phyloP scores from a whole-genome alignment of 192 early-diverging fungal genomes.

The Funneliformis geosporum region DNA sequence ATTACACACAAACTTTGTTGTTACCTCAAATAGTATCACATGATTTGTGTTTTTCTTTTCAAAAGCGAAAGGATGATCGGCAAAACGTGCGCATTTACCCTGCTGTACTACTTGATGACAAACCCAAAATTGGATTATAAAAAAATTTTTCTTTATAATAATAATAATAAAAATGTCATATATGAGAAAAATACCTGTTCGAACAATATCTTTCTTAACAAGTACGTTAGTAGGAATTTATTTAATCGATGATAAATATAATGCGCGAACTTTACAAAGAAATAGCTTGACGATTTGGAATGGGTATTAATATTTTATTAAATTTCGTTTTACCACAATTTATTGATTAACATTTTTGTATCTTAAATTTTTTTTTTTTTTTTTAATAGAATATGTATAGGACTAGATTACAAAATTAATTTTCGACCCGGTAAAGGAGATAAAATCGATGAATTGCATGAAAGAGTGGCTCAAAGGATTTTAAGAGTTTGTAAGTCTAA shows the following conservation, averaged over 20 bases:
- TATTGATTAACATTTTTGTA: conserved; percentile 14
- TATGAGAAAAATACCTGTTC: conserved; percentile 30
- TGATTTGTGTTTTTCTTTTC: too few species aligned
- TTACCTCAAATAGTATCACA: too few species aligned
- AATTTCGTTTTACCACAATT: not conserved
- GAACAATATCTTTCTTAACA: conserved; percentile 32
- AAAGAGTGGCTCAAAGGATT: conserved; percentile 70
- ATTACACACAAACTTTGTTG: too few species aligned
- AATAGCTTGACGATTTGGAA: conserved; percentile 53
- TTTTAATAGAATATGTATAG: conserved; percentile 42
- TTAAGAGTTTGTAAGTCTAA: conserved; percentile 78
- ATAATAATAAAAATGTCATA: conserved; percentile 6
- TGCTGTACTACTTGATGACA: too few species aligned
- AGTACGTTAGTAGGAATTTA: conserved; percentile 40
- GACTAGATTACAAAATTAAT: conserved; percentile 80
- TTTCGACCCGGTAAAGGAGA: conserved; percentile 67
- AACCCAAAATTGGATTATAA: too few species aligned
- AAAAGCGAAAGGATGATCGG: too few species aligned
- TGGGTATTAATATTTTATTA: conserved; percentile 35
- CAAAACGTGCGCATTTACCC: too few species aligned
- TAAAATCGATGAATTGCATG: conserved; percentile 69
- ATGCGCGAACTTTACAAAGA: conserved; percentile 51
- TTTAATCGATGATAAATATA: conserved; percentile 45
- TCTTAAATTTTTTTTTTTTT: not conserved
- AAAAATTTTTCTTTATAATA: not conserved